Conservation (phyloP, 1,284 basidiomycete species). For the Moesziomyces sp. region DNA sequence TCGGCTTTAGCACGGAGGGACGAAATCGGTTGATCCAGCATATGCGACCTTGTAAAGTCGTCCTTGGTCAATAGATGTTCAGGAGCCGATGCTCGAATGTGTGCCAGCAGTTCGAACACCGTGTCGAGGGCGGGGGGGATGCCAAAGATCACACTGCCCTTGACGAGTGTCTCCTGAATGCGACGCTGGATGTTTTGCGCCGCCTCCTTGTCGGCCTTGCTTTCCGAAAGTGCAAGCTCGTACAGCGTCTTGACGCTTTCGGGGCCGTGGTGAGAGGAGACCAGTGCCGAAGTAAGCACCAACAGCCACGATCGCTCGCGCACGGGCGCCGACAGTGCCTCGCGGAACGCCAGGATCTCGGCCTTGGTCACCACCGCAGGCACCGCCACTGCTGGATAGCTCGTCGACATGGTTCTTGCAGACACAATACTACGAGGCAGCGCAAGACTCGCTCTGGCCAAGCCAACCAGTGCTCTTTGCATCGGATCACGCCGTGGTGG, state of each 20-base stretch:
- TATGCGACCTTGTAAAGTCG: conserved; percentile 3
- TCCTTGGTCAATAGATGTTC: background rate
- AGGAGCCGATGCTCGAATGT: conserved; percentile 2
- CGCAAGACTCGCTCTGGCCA: no score
- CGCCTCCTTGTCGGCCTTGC: no score
- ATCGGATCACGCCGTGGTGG: no score
- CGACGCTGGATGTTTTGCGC: conserved; percentile 3
- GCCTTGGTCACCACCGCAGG: conserved; percentile 1
- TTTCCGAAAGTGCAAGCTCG: conserved; percentile 3
- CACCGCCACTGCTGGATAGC: background rate
- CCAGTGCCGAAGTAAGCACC: conserved; percentile 14
- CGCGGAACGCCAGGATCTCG: conserved; percentile 10
- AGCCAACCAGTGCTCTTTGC: no score
- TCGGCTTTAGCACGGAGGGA: conserved; percentile 1
- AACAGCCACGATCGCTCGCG: conserved; percentile 11
- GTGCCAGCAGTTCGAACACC: conserved; percentile 18
- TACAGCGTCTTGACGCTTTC: conserved; percentile 18
- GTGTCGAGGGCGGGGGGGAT: conserved; percentile 29
- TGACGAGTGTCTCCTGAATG: conserved; percentile 29
- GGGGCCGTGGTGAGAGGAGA: conserved; percentile 17
- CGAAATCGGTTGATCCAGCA: conserved; percentile 1
- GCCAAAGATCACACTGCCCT: conserved; percentile 26
- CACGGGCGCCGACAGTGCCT: conserved; percentile 5
- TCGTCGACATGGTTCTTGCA: background rate
- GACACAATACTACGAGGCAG: background rate